These are phyloP conservation scores for Hypholoma sublateritium DNA, from an alignment of 768 basidiomycete genomes.

Conservation along the genomic window DNA sequence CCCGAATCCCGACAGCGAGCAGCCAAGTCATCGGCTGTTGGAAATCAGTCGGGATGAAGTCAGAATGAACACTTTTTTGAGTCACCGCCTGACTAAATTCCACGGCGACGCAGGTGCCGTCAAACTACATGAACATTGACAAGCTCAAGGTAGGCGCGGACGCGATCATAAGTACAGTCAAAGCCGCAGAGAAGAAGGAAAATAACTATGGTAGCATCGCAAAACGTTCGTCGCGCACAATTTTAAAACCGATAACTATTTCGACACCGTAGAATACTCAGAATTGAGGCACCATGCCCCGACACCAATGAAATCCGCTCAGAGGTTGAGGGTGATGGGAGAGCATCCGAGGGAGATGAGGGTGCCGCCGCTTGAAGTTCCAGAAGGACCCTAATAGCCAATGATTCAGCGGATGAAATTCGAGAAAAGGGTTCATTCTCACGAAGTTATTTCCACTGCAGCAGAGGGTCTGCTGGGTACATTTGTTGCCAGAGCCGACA, in stretches of 20 bases:
- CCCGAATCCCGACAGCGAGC: neutral
- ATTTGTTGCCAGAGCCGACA: constrained; percentile 14
- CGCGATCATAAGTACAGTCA: no score
- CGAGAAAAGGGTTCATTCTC: neutral
- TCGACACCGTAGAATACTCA: neutral
- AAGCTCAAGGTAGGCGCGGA: no score
- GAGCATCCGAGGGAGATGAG: constrained; percentile 7
- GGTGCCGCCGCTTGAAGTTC: neutral
- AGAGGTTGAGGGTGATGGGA: constrained; percentile 6
- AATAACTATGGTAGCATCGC: no score
- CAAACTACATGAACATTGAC: no score
- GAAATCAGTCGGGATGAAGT: no score
- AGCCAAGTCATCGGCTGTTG: no score
- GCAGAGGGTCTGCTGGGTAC: constrained; percentile 29
- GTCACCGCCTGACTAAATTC: no score
- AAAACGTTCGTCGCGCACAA: neutral
- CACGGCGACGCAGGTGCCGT: no score
- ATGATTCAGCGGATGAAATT: neutral
- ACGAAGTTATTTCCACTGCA: constrained; percentile 27
- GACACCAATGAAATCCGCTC: neutral
- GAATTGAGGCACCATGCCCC: neutral
- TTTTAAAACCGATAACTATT: neutral
- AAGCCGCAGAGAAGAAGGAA: no score
- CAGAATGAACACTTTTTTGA: no score
- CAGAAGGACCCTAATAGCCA: neutral